Evolutionary conservation across 2,329 filamentous ascomycete species (phyloP).

Genomic region (Dendrostoma leiphaemia): DNA sequence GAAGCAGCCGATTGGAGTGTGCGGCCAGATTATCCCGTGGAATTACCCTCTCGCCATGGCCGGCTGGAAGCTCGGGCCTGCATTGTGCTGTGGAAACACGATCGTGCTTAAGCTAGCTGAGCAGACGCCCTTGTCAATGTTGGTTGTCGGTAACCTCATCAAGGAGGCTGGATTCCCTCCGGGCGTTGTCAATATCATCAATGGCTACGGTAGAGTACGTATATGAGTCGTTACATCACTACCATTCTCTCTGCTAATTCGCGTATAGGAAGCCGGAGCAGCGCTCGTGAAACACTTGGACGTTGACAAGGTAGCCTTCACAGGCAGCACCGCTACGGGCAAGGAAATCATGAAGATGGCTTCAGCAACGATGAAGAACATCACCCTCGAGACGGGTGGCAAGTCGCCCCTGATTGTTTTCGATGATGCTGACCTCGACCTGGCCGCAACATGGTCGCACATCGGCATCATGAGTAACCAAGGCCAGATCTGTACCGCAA

Average conservation of each 20-base stretch:
- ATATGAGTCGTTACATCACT: not conserved
- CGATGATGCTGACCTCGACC: slow-evolving; percentile 59
- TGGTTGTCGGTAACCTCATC: slow-evolving; percentile 63
- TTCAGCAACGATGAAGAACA: slow-evolving; percentile 58
- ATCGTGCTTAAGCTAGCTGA: slow-evolving; percentile 64
- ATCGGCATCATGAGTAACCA: slow-evolving; percentile 53
- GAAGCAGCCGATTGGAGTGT: slow-evolving; percentile 75
- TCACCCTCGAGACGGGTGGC: slow-evolving; percentile 61
- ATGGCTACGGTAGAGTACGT: slow-evolving; percentile 55
- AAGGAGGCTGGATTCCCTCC: slow-evolving; percentile 73
- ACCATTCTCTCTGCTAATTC: not conserved
- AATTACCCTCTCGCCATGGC: slow-evolving; percentile 78
- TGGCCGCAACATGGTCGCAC: slow-evolving; percentile 55
- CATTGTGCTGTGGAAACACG: slow-evolving; percentile 63
- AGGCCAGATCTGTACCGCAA: slow-evolving; percentile 61
- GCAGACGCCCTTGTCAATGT: slow-evolving; percentile 61
- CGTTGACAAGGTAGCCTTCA: slow-evolving; percentile 72
- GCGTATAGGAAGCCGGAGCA: slow-evolving; percentile 52
- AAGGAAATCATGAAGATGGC: slow-evolving; percentile 72
- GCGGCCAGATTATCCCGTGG: slow-evolving; percentile 76
- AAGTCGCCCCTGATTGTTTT: slow-evolving; percentile 62
- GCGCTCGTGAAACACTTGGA: slow-evolving; percentile 62
- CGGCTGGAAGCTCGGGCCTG: slow-evolving; percentile 73
- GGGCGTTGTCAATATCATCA: slow-evolving; percentile 72
- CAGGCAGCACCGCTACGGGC: slow-evolving; percentile 66